Conservation (phyloP, 129 eudicot species). For the Apium graveolens region DNA sequence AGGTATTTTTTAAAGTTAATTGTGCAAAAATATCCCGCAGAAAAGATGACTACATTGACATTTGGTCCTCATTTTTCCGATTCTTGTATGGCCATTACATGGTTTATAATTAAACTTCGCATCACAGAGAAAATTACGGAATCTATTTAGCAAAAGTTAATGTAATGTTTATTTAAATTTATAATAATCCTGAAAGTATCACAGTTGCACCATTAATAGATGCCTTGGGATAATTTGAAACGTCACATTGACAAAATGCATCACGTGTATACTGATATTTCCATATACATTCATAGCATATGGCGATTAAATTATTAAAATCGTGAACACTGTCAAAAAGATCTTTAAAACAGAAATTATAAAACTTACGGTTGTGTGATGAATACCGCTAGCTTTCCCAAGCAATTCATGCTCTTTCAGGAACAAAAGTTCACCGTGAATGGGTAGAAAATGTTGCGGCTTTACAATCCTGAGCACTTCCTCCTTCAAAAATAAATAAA, state of each 20-base stretch:
- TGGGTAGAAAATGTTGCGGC: constrained; percentile 96
- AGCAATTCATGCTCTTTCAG: constrained; percentile 96
- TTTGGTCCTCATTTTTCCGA: not conserved
- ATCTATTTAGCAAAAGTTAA: not conserved
- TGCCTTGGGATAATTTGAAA: not conserved
- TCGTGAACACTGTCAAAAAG: not conserved
- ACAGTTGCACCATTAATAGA: not conserved
- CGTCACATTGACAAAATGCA: not conserved
- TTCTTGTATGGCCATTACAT: not conserved
- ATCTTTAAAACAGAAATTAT: not conserved
- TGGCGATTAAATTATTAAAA: not conserved
- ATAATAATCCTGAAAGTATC: not conserved
- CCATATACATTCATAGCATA: not conserved
- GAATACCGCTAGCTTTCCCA: constrained; percentile 85
- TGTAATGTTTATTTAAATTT: not conserved
- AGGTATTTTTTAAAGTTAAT: not conserved
- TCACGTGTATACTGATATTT: not conserved
- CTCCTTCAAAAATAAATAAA: constrained; percentile 42
- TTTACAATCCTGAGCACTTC: constrained; percentile 95
- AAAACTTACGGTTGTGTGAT: constrained; percentile 77
- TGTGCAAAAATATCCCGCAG: not conserved
- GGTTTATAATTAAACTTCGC: not conserved
- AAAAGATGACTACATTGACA: not conserved
- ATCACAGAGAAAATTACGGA: not conserved
- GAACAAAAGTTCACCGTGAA: constrained; percentile 93